Evolutionary conservation across 2,329 filamentous ascomycete genomes (phyloP).

Genomic region (Phialemonium atrogriseum): DNA sequence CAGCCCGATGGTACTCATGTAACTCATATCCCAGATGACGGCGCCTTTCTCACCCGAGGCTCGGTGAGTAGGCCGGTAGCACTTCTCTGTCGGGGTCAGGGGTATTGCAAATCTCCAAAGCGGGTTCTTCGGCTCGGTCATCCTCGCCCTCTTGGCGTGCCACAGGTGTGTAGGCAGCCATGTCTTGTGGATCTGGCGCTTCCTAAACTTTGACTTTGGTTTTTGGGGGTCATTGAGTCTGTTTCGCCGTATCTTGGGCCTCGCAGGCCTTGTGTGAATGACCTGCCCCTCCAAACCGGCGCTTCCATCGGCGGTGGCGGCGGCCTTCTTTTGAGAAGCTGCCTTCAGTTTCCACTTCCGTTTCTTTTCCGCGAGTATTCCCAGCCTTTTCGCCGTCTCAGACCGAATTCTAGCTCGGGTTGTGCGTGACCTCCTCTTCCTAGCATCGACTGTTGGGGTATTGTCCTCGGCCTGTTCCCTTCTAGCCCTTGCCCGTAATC

Average conservation of each 20-base stretch:
- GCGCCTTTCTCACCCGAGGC: conserved; percentile 67
- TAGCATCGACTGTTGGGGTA: conserved; percentile 67
- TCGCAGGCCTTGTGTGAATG: conserved; percentile 32
- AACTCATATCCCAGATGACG: conserved; percentile 89
- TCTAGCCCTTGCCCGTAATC: conserved; percentile 61
- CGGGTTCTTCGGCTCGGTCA: conserved; percentile 70
- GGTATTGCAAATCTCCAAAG: conserved; percentile 90
- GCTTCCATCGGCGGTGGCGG: conserved; percentile 10
- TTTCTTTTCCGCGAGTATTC: conserved; percentile 51
- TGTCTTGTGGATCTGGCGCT: conserved; percentile 79
- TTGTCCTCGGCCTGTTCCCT: conserved; percentile 82
- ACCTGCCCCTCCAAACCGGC: conserved; percentile 10
- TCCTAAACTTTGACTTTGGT: conserved; percentile 63
- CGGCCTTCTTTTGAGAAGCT: conserved; percentile 14
- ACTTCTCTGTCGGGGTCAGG: conserved; percentile 79
- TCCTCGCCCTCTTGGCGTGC: conserved; percentile 84
- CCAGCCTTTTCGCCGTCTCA: conserved; percentile 67
- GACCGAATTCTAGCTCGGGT: conserved; percentile 56
- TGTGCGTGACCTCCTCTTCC: conserved; percentile 51
- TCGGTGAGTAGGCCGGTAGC: conserved; percentile 80
- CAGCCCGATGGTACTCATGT: conserved; percentile 78
- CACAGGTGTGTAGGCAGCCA: conserved; percentile 94
- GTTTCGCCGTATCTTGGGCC: conserved; percentile 64
- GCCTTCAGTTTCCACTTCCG: conserved; percentile 33
- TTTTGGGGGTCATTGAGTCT: conserved; percentile 51